These are phyloP conservation scores for Neonectria punicea DNA, from an alignment of 2,329 filamentous ascomycete genomes.

Conservation along the genomic window DNA sequence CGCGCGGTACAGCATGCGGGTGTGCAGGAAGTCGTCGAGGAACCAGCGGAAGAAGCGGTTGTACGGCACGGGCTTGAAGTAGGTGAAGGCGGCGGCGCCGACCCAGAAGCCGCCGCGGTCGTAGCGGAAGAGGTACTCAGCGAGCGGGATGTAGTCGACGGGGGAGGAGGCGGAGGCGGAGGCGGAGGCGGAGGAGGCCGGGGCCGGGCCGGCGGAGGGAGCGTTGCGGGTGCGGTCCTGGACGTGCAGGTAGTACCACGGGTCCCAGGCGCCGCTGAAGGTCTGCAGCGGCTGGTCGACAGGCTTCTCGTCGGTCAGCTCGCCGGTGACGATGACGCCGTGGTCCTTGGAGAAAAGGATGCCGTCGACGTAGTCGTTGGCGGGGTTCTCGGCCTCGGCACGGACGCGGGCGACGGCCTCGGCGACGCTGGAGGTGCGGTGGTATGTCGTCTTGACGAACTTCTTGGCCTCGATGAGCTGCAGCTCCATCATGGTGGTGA, in stretches of 20 bases:
- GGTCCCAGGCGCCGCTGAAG: constrained; percentile 65
- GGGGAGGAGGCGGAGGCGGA: constrained; percentile 31
- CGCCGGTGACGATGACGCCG: constrained; percentile 65
- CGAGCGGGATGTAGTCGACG: constrained; percentile 40
- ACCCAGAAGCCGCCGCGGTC: constrained; percentile 75
- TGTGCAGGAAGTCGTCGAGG: constrained; percentile 70
- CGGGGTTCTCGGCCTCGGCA: not conserved
- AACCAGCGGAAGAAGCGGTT: constrained; percentile 67
- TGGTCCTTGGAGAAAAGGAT: constrained; percentile 62
- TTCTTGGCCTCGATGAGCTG: constrained; percentile 62
- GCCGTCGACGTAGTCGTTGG: constrained; percentile 70
- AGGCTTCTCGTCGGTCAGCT: constrained; percentile 46
- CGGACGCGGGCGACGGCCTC: constrained; percentile 57
- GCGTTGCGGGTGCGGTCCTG: constrained; percentile 43
- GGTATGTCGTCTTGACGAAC: constrained; percentile 67
- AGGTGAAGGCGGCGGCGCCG: constrained; percentile 67
- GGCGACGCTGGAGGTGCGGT: constrained; percentile 53
- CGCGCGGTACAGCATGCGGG: constrained; percentile 70
- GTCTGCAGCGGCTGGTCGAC: constrained; percentile 30
- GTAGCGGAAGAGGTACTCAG: constrained; percentile 69
- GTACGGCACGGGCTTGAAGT: constrained; percentile 61
- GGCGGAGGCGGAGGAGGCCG: constrained; percentile 30
- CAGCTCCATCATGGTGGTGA: constrained; percentile 70
- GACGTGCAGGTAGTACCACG: constrained; percentile 75
- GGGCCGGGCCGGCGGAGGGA: not conserved